Evolutionary conservation across 371 early-diverging fungal genomes (phyloP).

Genomic region (Modicella reniformis): DNA sequence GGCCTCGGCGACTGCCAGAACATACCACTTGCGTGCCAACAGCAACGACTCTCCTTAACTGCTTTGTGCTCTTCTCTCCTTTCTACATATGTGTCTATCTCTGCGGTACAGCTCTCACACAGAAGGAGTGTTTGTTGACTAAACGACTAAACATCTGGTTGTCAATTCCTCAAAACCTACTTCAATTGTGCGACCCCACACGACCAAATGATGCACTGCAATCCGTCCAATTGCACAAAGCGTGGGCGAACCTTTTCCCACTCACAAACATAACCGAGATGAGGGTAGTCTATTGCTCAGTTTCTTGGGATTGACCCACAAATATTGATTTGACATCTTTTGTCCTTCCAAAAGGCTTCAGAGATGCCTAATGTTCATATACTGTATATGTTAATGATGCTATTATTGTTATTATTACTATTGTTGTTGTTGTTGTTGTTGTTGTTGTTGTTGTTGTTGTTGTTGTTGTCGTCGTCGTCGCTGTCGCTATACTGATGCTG

Average conservation of each 20-base stretch:
- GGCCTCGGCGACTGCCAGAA: too few species aligned
- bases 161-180: not conserved
- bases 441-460: too few species aligned
- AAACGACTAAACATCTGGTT: not conserved
- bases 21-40: too few species aligned
- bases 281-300: not conserved
- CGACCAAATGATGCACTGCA: slow-evolving; percentile 10
- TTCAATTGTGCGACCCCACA: slow-evolving; percentile 23
- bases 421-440: too few species aligned
- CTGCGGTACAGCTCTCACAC: not conserved
- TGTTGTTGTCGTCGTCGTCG: too few species aligned
- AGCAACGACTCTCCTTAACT: too few species aligned
- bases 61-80: not conserved
- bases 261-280: not conserved
- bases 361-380: too few species aligned
- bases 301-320: not conserved
- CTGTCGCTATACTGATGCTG: too few species aligned
- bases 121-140: not conserved
- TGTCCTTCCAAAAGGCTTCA: not conserved
- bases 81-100: slow-evolving; percentile 3
- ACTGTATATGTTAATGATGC: too few species aligned
- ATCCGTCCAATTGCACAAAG: not conserved
- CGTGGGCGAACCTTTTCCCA: slow-evolving; percentile 1
- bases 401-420: too few species aligned
- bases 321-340: not conserved